phyloP scores from a whole-genome alignment of 2,329 filamentous ascomycete genomes.

The Penicillium sp. region DNA sequence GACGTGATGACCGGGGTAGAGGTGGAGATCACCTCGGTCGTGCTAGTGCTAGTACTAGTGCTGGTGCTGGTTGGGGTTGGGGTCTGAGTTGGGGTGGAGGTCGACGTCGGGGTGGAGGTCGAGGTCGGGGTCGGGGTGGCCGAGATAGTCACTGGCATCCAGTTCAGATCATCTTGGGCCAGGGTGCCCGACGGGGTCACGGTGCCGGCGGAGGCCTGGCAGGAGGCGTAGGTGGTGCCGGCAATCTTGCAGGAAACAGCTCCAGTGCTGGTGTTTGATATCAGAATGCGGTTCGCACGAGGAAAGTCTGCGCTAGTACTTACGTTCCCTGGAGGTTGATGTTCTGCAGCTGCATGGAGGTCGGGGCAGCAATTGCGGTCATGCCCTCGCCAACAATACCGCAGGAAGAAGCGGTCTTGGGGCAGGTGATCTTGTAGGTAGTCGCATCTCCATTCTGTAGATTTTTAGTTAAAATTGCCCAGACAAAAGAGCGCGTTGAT shows the following conservation, averaged over 20 bases:
- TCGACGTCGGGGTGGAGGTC: constrained; percentile 23
- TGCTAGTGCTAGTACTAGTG: constrained; percentile 7
- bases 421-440: constrained; percentile 27
- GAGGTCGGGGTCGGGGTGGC: constrained; percentile 24
- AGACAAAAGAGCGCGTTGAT: neutral
- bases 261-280: constrained; percentile 11
- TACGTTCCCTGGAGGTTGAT: constrained; percentile 20
- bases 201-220: constrained; percentile 20
- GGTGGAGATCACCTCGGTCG: neutral
- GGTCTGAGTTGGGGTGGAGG: constrained; percentile 18
- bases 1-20: constrained; percentile 14
- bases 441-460: constrained; percentile 22
- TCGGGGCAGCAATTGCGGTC: constrained; percentile 26
- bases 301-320: constrained; percentile 3
- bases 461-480: constrained; percentile 2
- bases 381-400: constrained; percentile 24
- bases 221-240: constrained; percentile 30
- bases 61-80: constrained; percentile 13
- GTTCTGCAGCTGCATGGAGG: constrained; percentile 20
- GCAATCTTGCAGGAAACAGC: constrained; percentile 28
- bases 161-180: constrained; percentile 19
- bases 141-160: constrained; percentile 30
- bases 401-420: constrained; percentile 15
- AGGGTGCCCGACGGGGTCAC: constrained; percentile 20
- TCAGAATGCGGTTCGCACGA: neutral